Base-by-base conservation (phyloP, 2,329 filamentous ascomycete genomes). In the Aspergillus pseudoglaucus region DNA sequence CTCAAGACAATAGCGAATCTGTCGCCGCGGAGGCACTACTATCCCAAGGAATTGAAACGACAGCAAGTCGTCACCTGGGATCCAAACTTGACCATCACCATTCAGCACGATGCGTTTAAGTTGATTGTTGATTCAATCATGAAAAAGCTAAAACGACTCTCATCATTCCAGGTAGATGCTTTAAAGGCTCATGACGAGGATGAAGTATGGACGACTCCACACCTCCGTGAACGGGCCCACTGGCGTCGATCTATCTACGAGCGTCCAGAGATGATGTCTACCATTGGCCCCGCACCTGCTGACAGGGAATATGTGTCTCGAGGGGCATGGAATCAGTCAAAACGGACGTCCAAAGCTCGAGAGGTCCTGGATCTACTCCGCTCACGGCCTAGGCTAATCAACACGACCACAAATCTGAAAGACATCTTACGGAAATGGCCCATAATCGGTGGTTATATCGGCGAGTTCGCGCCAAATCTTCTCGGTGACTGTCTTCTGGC, bases 1-100 rank as follows among this genome's bases (percentile, higher is more conserved):
- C 50, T 70, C 2, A 9, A 43, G 3, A 41, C 25, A 1, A 61
- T 75, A 5, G 64, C 67, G 2, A 55, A 53, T 3, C 49, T 76
- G 0, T 64, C 69, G 0, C 72, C 73, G 0, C 42, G 38, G 3
- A 62, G 73, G 30, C 49, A 49, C 0, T 79, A 70, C 47, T 79
- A 80, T 52, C 76, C 77, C 0, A 42, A 45, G 3, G 46, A 73
- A 4, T 42, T 63, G 10, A 66, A 58, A 35, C 55, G 59, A 0
- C 74, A 78, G 67, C 76, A 80, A 51, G 53, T 46, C 2, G 62
- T 75, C 0, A 14, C 12, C 0, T 80, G 77, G 76, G 54, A 75
- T 43, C 2, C 49, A 0, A 6, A 60, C 0, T 53, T 79, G 0
- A 63, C 71, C 1, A 55, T 56, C 5, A 53, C 65, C 0, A 68